Evolutionary conservation across 2,329 filamentous ascomycete species (phyloP).

Genomic region (Scopulariopsis brevicaulis): DNA sequence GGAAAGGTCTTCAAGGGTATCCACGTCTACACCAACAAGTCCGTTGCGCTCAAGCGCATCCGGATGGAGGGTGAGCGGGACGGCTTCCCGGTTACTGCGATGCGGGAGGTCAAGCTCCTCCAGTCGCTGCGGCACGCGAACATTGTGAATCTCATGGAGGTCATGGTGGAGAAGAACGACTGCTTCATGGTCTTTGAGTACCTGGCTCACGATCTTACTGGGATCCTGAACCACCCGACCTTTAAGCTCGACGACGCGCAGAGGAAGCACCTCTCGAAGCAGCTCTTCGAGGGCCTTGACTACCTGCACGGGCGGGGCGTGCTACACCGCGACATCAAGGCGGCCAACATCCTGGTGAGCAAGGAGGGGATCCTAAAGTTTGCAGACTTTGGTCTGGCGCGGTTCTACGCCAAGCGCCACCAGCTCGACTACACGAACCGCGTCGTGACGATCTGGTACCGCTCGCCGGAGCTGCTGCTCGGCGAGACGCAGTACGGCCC

Average conservation of each 20-base stretch:
- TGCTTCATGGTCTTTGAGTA: conserved; percentile 99
- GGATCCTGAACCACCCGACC: conserved; percentile 84
- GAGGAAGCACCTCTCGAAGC: conserved; percentile 85
- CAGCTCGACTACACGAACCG: conserved; percentile 96
- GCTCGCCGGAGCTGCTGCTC: conserved; percentile 78
- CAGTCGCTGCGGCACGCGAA: conserved; percentile 76
- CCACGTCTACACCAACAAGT: conserved; percentile 77
- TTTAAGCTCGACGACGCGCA: conserved; percentile 77
- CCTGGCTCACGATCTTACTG: conserved; percentile 88
- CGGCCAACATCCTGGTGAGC: conserved; percentile 91
- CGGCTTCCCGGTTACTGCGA: conserved; percentile 82
- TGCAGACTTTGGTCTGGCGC: conserved; percentile 89
- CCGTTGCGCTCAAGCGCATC: conserved; percentile 82
- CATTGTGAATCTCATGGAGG: conserved; percentile 73
- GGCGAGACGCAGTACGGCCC: conserved; percentile 86
- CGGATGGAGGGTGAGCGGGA: conserved; percentile 89
- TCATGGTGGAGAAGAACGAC: conserved; percentile 97
- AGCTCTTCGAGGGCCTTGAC: conserved; percentile 87
- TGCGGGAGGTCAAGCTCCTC: conserved; percentile 84
- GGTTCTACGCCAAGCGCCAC: conserved; percentile 88
- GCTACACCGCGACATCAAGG: conserved; percentile 94
- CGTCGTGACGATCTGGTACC: conserved; percentile 98
- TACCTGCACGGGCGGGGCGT: conserved; percentile 92
- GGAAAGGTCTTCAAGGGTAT: conserved; percentile 92
- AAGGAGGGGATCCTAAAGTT: conserved; percentile 82